Evolutionary conservation across 2,329 filamentous ascomycete species (phyloP).

Genomic region (Neonectria neomacrospora): DNA sequence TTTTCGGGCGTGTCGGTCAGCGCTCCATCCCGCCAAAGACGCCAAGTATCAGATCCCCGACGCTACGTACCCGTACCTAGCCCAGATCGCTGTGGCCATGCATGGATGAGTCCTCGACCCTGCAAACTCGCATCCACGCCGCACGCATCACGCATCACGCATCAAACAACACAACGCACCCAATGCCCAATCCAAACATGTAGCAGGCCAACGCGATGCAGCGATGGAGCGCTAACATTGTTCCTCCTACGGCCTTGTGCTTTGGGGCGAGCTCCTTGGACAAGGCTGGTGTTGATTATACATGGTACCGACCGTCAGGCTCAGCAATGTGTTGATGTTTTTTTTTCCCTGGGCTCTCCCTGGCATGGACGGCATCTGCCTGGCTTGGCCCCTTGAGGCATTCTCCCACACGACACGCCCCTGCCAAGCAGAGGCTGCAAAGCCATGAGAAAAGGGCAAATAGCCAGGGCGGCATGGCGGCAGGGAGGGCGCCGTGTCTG

Average conservation of each 20-base stretch:
- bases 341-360: constrained; percentile 27
- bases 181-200: constrained; percentile 11
- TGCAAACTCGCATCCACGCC: constrained; percentile 8
- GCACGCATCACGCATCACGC: constrained; percentile 2
- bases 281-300: neutral
- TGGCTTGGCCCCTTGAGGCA: constrained; percentile 35
- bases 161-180: constrained; percentile 1
- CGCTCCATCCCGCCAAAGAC: neutral
- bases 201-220: constrained; percentile 1
- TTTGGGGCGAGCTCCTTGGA: neutral
- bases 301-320: neutral
- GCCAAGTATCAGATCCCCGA: constrained; percentile 13
- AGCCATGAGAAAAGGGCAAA: constrained; percentile 31
- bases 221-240: constrained; percentile 6
- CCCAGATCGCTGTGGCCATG: neutral
- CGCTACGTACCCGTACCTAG: neutral
- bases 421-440: neutral
- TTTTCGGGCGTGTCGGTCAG: constrained; percentile 29
- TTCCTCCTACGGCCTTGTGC: neutral
- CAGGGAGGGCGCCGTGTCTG: constrained; percentile 30
- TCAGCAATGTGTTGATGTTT: constrained; percentile 25
- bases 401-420: constrained; percentile 29
- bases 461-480: neutral
- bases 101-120: constrained; percentile 9
- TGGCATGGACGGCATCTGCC: constrained; percentile 37